Base-by-base conservation (phyloP, 805 yeast genomes). In the Hanseniaspora osmophila region DNA sequence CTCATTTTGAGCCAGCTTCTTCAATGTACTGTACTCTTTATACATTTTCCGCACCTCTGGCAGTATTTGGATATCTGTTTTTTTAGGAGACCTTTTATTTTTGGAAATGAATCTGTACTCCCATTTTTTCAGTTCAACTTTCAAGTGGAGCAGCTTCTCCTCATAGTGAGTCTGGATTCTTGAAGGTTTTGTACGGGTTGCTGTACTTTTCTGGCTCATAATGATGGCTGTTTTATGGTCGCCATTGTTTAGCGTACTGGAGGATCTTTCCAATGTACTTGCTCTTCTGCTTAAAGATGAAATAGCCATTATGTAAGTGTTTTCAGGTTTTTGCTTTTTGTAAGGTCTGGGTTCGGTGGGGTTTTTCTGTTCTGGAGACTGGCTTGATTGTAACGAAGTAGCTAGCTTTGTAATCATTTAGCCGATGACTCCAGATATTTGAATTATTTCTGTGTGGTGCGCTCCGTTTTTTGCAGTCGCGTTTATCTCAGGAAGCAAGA, bases 51-150 rank as follows among this genome's bases (percentile, higher is more conserved):
- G 55, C 1, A 74, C 62, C 1, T 56, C 62, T 1, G 62, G 58
- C 41, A 66, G 56, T 7, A 56, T 53, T 51, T 67, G 70, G 43
- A 77, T 68, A 52, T 76, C 82, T 11, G 63, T 63, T 29, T 64
- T 66, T 0, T 63, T 54, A 0, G 84, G 82, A 15, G 59, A 59
- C n/a, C 74, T 57, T 2, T 71, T 69, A 38, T 66, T 50, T 17
- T 55, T 49, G 13, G 53, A 51, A 15, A 57, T 53, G 51, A 74
- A 78, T 2, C 52, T 51, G 40, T 70, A 66, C 49, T 78, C 83
- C 82, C 83, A 78, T 10, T 56, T 55, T 51, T 78, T 78, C 45
- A 77, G 63, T 46, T 68, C 70, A 7, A 59, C 50, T 49, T 71
- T 71, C 32, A 75, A 52, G 32, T 52, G 49, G 44, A 48, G 13